Percentiles rank a stretch among this genome's conserved stretches.
These are phyloP conservation scores for Stephanodiscus minutulus DNA, from an alignment of 108 stramenopile genomes.

Conservation along the genomic window DNA sequence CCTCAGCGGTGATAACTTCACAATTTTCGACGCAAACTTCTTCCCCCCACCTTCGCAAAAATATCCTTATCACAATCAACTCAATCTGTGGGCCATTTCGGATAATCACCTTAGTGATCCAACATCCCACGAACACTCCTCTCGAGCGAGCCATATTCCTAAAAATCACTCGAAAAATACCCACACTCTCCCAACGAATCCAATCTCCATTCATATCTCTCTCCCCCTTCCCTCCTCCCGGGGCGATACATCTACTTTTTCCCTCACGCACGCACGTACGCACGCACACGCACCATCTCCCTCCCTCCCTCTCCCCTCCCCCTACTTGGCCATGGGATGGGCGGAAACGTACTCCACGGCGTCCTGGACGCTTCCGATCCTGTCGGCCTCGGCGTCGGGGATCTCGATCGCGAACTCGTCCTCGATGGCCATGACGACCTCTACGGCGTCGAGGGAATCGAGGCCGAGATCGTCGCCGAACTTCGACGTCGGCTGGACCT, in stretches of 20 bases:
- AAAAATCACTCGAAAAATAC: not conserved
- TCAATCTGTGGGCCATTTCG: too few species aligned
- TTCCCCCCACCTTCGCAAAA: not conserved
- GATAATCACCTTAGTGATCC: not conserved
- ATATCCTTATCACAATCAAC: not conserved
- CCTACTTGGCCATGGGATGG: conserved; percentile 93
- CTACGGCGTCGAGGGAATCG: conserved; percentile 98
- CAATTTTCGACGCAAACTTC: not conserved
- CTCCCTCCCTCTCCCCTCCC: not conserved
- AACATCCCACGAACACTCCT: not conserved
- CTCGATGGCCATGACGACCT: conserved; percentile 99
- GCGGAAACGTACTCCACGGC: conserved; percentile 95
- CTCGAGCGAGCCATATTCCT: not conserved
- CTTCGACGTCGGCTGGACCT: conserved; percentile 84
- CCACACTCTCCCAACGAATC: not conserved
- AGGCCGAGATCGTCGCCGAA: conserved; percentile 96
- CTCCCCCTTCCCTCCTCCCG: not conserved
- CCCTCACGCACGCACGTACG: too few species aligned
- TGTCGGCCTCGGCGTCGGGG: conserved; percentile 99
- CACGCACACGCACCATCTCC: not conserved
- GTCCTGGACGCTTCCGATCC: conserved; percentile 91
- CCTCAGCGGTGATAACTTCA: not conserved
- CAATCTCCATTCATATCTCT: not conserved
- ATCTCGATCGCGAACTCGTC: conserved; percentile 99
- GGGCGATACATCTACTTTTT: not conserved